A percentile compares a stretch with the other conserved stretches of the same genome.
Conservation (phyloP, 2,329 filamentous ascomycete genomes). For the Colletotrichum theobromicola region DNA sequence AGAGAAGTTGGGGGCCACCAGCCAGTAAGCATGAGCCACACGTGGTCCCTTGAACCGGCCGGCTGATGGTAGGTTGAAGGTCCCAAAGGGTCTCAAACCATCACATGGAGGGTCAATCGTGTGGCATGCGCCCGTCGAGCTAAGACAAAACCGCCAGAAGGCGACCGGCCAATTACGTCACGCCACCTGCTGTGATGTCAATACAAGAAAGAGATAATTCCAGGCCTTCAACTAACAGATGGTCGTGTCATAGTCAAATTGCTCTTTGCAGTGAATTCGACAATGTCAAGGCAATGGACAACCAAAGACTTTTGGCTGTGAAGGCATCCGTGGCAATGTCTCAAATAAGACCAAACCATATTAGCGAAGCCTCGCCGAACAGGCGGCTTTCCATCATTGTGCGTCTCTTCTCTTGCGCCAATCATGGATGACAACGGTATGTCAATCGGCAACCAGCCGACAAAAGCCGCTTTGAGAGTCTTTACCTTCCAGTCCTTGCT, state of each 20-base stretch:
- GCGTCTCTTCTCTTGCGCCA: neutral
- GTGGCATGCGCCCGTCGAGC: conserved; percentile 9
- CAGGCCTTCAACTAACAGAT: neutral
- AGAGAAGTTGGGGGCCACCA: neutral
- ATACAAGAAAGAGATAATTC: neutral
- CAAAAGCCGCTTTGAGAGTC: neutral
- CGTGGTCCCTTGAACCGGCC: neutral
- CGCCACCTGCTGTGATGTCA: neutral
- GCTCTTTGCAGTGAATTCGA: neutral
- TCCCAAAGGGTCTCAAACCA: conserved; percentile 6
- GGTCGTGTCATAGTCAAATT: neutral
- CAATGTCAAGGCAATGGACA: neutral
- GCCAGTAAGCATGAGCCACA: neutral
- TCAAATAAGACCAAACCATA: neutral
- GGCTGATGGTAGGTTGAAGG: neutral
- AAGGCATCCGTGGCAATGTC: neutral
- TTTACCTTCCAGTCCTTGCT: neutral
- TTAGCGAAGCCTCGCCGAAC: neutral
- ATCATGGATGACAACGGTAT: neutral
- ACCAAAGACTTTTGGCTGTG: neutral
- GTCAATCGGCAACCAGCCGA: neutral
- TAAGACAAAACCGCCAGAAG: neutral
- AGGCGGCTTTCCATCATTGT: neutral
- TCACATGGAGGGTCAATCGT: neutral
- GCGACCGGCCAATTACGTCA: neutral